A percentile compares a stretch with the other conserved stretches of the same genome.
phyloP scores from a whole-genome alignment of 768 basidiomycete species.

The Exidia glandulosa region DNA sequence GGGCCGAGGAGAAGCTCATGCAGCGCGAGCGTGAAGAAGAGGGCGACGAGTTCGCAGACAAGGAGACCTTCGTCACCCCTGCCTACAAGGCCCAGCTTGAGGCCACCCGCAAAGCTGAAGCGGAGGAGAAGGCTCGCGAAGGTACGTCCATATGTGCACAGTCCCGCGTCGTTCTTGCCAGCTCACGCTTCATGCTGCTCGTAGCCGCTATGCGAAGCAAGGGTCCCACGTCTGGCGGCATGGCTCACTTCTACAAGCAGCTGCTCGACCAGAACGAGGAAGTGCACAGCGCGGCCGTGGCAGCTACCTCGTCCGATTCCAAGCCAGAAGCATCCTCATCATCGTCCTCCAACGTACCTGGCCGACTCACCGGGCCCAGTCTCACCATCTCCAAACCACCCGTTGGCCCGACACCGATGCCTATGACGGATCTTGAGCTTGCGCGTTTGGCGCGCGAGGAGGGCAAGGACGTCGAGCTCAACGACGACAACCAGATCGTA shows the following conservation, averaged over 20 bases:
- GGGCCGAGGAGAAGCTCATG: constrained; percentile 98
- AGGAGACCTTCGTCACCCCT: constrained; percentile 95
- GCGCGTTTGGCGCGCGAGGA: constrained; percentile 56
- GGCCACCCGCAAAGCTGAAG: constrained; percentile 80
- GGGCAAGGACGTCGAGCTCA: constrained; percentile 83
- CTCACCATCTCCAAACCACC: constrained; percentile 71
- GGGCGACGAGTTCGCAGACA: constrained; percentile 88
- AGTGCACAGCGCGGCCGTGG: constrained; percentile 78
- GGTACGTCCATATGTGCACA: constrained; percentile 39
- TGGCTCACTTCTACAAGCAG: constrained; percentile 76
- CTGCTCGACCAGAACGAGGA: constrained; percentile 69
- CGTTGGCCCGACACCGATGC: constrained; percentile 23
- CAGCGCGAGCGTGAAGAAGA: constrained; percentile 85
- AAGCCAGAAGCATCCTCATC: constrained; percentile 36
- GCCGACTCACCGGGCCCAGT: constrained; percentile 34
- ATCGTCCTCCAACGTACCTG: constrained; percentile 43
- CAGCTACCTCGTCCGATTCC: constrained; percentile 37
- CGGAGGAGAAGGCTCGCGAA: constrained; percentile 82
- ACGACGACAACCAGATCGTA: constrained; percentile 95
- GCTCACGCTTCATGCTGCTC: background rate
- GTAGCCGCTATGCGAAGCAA: constrained; percentile 49
- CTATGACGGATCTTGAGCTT: constrained; percentile 62
- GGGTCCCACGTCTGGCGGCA: constrained; percentile 53
- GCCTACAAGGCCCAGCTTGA: constrained; percentile 96
- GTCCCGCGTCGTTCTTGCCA: background rate